Evolutionary conservation across 129 eudicot genomes (phyloP).

Genomic region (Chrysanthemum makinoi): DNA sequence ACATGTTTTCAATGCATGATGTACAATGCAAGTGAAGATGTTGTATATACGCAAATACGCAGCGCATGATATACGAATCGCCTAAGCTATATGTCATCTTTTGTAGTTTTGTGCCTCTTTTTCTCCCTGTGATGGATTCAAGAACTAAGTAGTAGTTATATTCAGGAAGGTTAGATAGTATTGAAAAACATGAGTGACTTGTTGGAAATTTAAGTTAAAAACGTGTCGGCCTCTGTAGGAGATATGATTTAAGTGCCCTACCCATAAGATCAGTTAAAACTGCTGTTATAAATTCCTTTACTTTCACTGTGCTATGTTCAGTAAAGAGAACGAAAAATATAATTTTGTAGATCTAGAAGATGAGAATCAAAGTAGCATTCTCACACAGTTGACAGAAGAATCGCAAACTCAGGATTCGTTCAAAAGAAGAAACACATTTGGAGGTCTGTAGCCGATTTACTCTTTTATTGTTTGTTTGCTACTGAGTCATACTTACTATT

Average conservation of each 20-base stretch:
- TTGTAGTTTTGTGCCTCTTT: not conserved
- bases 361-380: constrained; percentile 20
- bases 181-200: not conserved
- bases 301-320: not conserved
- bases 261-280: too few species aligned
- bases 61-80: too few species aligned
- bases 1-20: too few species aligned
- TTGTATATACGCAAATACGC: too few species aligned
- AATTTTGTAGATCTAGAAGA: constrained; percentile 16
- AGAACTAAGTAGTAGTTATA: too few species aligned
- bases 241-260: too few species aligned
- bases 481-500: not conserved
- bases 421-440: constrained; percentile 30
- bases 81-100: too few species aligned
- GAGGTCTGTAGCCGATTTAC: constrained; percentile 35
- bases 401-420: constrained; percentile 25
- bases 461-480: not conserved
- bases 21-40: too few species aligned
- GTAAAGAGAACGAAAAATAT: constrained; percentile 18
- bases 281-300: not conserved
- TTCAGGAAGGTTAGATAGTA: not conserved
- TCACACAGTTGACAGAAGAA: constrained; percentile 22
- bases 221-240: too few species aligned
- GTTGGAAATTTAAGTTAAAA: not conserved
- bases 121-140: not conserved